phyloP scores from a whole-genome alignment of 106 monocot species.

The Dendrobium chrysotoxum region DNA sequence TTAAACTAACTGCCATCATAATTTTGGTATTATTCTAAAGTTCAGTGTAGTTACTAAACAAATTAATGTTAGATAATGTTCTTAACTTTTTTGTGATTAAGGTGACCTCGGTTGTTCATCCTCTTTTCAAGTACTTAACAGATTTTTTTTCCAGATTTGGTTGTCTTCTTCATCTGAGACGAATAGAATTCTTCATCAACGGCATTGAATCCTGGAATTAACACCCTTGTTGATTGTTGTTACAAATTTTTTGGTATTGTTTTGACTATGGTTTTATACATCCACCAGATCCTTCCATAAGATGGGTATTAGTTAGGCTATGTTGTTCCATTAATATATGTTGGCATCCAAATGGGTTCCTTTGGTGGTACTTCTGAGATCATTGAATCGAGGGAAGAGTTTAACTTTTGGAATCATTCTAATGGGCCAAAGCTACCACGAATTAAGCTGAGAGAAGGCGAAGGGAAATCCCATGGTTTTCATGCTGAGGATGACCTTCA shows the following conservation, averaged over 20 bases:
- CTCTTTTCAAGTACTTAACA: background rate
- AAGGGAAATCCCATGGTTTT: slow-evolving; percentile 9
- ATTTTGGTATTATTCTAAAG: background rate
- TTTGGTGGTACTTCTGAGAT: slow-evolving; percentile 26
- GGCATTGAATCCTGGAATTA: background rate
- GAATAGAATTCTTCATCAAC: background rate
- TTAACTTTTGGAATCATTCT: slow-evolving; percentile 5
- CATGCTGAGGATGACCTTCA: slow-evolving; percentile 13
- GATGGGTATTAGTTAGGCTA: background rate
- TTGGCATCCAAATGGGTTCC: slow-evolving; percentile 27
- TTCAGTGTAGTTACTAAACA: no score
- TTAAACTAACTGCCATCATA: no score
- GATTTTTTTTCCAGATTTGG: background rate
- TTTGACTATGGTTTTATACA: background rate
- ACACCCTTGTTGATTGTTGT: background rate
- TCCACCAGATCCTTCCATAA: background rate
- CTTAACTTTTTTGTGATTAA: background rate
- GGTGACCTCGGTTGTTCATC: background rate
- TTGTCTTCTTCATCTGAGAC: background rate
- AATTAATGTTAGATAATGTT: no score
- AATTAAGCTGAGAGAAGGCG: slow-evolving; percentile 21
- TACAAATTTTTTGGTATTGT: background rate
- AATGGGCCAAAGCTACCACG: slow-evolving; percentile 3
- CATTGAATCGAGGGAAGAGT: slow-evolving; percentile 27
- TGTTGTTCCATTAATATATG: background rate